Evolutionary conservation across 495 filamentous ascomycete genomes (phyloP), one percentile per base, ranked within the genome.

Genomic region (Trichoderma asperelloides): DNA sequence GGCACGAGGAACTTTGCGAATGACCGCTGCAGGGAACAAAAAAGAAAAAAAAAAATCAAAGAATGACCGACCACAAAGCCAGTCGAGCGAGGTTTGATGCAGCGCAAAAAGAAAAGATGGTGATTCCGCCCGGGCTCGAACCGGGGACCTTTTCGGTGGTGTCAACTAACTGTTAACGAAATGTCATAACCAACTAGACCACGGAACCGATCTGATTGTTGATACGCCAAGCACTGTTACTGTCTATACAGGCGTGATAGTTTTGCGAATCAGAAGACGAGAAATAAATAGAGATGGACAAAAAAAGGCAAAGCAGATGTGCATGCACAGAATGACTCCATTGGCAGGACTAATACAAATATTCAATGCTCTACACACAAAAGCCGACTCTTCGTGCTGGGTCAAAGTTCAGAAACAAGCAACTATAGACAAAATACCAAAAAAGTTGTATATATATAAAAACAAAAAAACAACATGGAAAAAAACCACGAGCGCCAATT

Each of bases 111-210:
- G 23, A 21, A 60, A 60, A 60, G 55, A 30, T 60, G 55, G 55
- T 60, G 55, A 60, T 60, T 60, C 55, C 55, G 55, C 55, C 55
- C 55, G 55, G 55, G 55, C 27, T 60, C 55, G 55, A 60, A 60
- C 55, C 55, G 55, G 55, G 55, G 55, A 60, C 55, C 55, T 60
- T 60, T 60, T 60, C 55, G 55, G 55, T 60, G 55, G 55, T 30
- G 55, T 60, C 27, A 60, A 60, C 55, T 27, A 60, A 60, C 55
- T 60, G 55, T 60, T 60, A 60, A 60, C 55, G 55, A 60, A 60
- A 60, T 60, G 55, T 60, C 55, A 60, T 60, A 60, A 60, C 55
- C 55, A 60, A 60, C 55, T 60, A 60, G 55, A 60, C 55, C 55
- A 60, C 55, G 55, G 55, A 60, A 60, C 55, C 55, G 25, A 21